Conservation (phyloP, 371 early-diverging fungal species). For the Syncephalis fuscata region DNA sequence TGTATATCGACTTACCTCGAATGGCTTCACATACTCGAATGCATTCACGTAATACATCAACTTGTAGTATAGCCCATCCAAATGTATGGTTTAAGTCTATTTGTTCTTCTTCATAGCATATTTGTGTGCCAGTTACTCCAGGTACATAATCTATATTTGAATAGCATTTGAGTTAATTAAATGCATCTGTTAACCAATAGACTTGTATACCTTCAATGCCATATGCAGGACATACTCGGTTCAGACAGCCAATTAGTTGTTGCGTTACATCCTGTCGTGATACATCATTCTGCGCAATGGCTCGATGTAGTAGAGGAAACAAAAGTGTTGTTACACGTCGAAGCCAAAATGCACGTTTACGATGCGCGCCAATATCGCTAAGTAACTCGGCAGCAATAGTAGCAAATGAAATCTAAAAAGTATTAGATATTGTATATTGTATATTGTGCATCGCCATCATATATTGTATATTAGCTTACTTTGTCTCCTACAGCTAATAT, state of each 20-base stretch:
- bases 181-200: conserved; percentile 20
- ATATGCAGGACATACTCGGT: conserved; percentile 45
- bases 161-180: too few relatives aligned
- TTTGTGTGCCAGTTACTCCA: conserved; percentile 9
- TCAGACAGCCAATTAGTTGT: conserved; percentile 45
- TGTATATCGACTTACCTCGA: conserved; percentile 27
- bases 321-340: conserved; percentile 40
- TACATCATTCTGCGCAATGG: conserved; percentile 12
- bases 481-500: conserved; percentile 6
- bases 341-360: conserved; percentile 62
- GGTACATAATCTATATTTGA: background rate
- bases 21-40: conserved; percentile 51
- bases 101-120: conserved; percentile 6
- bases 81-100: conserved; percentile 6
- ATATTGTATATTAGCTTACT: too few relatives aligned
- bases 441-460: background rate
- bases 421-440: background rate
- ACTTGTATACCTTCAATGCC: conserved; percentile 41
- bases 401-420: conserved; percentile 28
- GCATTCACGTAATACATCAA: conserved; percentile 56
- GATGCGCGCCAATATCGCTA: conserved; percentile 35
- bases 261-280: conserved; percentile 11
- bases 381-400: conserved; percentile 40
- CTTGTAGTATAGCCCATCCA: conserved; percentile 69
- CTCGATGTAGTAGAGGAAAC: conserved; percentile 30